These are phyloP conservation scores for Suillus cothurnatus DNA, from an alignment of 768 basidiomycete genomes.

Conservation along the genomic window DNA sequence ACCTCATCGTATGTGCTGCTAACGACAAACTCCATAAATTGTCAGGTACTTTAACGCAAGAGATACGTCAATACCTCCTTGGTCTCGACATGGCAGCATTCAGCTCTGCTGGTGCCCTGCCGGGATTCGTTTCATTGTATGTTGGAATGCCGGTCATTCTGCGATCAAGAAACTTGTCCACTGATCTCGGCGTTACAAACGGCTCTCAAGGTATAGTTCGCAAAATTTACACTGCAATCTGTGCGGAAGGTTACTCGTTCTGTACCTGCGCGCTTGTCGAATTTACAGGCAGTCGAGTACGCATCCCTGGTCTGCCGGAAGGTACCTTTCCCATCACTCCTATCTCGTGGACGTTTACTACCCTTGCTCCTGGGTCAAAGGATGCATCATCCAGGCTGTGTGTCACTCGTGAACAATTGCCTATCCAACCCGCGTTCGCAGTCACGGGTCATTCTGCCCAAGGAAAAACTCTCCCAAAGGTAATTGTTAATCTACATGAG, in stretches of 20 bases:
- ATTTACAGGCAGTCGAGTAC: constrained; percentile 22
- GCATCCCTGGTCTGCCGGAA: constrained; percentile 17
- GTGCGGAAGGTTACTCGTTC: neutral
- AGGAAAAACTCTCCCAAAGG: constrained; percentile 28
- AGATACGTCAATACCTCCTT: no score
- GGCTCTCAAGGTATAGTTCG: constrained; percentile 29
- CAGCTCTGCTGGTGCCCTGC: no score
- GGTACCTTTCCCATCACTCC: constrained; percentile 20
- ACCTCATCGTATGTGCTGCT: no score
- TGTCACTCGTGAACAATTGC: constrained; percentile 26
- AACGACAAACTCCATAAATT: no score
- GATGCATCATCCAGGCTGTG: no score
- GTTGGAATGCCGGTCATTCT: constrained; percentile 36
- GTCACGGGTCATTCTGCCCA: constrained; percentile 35
- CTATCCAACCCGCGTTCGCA: constrained; percentile 32
- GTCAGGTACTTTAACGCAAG: no score
- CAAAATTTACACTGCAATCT: constrained; percentile 1
- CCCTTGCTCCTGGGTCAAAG: no score
- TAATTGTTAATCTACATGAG: constrained; percentile 24
- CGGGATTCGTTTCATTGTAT: constrained; percentile 24
- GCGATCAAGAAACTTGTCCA: constrained; percentile 25
- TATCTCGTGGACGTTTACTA: constrained; percentile 7
- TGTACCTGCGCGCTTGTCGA: constrained; percentile 16
- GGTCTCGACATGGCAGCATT: no score
- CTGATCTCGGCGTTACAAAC: constrained; percentile 33